Conservation (phyloP, 495 filamentous ascomycete species). For the Hypoxylon perforatum region DNA sequence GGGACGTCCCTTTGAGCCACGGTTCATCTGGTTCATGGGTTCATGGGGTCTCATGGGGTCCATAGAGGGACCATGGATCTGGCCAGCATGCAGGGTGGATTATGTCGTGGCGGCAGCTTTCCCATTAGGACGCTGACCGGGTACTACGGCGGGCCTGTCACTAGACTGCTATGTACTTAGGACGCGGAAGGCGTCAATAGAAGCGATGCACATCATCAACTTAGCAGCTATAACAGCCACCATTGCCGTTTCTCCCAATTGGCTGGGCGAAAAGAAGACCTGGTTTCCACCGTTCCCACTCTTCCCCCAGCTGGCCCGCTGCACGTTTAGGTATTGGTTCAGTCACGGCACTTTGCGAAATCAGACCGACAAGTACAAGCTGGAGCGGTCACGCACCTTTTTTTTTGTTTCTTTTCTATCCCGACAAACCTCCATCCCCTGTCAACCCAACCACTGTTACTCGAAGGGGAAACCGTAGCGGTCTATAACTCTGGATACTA, state of each 20-base stretch:
- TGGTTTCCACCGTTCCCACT: conserved; percentile 24
- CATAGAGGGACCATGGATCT: conserved; percentile 15
- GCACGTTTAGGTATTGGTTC: conserved; percentile 27
- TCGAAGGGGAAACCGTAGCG: conserved; percentile 24
- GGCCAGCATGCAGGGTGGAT: conserved; percentile 36
- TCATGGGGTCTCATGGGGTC: no score
- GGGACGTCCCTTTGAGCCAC: conserved; percentile 19
- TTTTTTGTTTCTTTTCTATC: conserved; percentile 20
- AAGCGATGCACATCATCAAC: conserved; percentile 43
- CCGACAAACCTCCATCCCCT: background rate
- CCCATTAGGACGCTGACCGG: conserved; percentile 32
- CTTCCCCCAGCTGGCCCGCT: conserved; percentile 32
- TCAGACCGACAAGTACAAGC: conserved; percentile 31
- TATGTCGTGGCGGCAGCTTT: conserved; percentile 40
- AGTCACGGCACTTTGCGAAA: conserved; percentile 31
- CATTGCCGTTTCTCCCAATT: conserved; percentile 44
- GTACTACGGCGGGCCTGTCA: conserved; percentile 11
- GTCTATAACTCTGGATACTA: conserved; percentile 19
- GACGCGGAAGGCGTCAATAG: conserved; percentile 37
- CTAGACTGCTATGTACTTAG: conserved; percentile 7
- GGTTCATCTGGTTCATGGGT: conserved; percentile 33
- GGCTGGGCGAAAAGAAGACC: conserved; percentile 17
- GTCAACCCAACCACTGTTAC: conserved; percentile 1
- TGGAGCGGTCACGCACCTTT: conserved; percentile 38
- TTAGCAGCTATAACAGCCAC: conserved; percentile 19